phyloP scores from a whole-genome alignment of 2,329 filamentous ascomycete genomes.

The Xylariaceae sp. region DNA sequence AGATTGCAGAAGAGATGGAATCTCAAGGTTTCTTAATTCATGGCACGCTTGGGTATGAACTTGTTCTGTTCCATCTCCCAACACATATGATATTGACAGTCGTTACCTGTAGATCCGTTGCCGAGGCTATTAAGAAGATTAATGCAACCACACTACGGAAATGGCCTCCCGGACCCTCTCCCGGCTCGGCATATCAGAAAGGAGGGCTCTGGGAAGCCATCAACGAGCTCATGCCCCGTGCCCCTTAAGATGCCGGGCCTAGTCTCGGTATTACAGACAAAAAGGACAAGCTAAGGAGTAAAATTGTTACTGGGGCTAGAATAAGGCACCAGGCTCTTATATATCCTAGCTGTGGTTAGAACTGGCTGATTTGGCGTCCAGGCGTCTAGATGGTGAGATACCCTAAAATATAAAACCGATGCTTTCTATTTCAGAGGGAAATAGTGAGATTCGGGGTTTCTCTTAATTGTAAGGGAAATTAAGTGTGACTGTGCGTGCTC shows the following conservation, averaged over 20 bases:
- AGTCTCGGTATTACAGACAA: not conserved
- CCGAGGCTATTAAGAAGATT: constrained; percentile 31
- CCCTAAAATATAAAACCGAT: not conserved
- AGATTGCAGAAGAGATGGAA: constrained; percentile 80
- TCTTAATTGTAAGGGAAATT: too few relatives aligned
- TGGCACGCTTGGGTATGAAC: constrained; percentile 65
- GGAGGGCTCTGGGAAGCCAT: constrained; percentile 40
- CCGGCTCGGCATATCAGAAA: constrained; percentile 30
- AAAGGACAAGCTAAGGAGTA: not conserved
- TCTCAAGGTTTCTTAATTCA: constrained; percentile 78
- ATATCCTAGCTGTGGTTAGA: not conserved
- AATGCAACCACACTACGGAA: constrained; percentile 21
- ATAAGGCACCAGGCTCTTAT: not conserved
- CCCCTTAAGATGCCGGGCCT: constrained; percentile 2
- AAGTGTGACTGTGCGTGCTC: too few relatives aligned
- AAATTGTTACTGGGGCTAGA: not conserved
- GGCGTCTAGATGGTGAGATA: constrained; percentile 16
- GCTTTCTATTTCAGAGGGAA: not conserved
- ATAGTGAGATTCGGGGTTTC: too few relatives aligned
- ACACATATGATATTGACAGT: constrained; percentile 10
- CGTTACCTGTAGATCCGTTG: constrained; percentile 30
- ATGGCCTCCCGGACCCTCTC: constrained; percentile 36
- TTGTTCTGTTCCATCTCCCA: not conserved
- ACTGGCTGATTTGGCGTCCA: not conserved
- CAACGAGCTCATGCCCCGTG: constrained; percentile 29